phyloP scores from a whole-genome alignment of 179 eudicot genomes.

The Amaranthus tricolor region DNA sequence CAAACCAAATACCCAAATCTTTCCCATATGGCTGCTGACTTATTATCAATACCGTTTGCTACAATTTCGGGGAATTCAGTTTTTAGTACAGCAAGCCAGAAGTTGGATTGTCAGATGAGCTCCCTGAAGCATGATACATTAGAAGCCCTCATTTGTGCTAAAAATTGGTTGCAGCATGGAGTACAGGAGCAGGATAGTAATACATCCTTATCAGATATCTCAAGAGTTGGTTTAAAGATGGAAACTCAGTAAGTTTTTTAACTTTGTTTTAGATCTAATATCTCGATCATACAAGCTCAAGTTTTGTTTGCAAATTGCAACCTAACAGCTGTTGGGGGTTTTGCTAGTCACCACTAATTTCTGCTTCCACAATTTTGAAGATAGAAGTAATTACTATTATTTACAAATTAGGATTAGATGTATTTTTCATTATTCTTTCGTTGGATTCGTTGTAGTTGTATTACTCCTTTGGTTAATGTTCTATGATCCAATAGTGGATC shows the following conservation, averaged over 20 bases:
- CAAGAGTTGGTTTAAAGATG: conserved; percentile 21
- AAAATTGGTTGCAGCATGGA: conserved; percentile 39
- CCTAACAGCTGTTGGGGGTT: neutral
- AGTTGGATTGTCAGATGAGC: conserved; percentile 30
- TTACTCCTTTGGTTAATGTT: neutral
- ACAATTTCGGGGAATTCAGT: conserved; percentile 36
- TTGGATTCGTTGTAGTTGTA: neutral
- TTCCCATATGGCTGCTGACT: conserved; percentile 51
- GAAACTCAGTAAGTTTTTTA: conserved; percentile 11
- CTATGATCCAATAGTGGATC: neutral
- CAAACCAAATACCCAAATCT: conserved; percentile 39
- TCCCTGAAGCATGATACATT: conserved; percentile 29
- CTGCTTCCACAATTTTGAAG: conserved; percentile 11
- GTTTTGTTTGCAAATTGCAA: neutral
- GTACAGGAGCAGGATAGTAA: neutral
- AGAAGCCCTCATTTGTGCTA: conserved; percentile 44
- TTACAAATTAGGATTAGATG: neutral
- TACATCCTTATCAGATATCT: conserved; percentile 20
- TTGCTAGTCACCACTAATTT: conserved; percentile 11
- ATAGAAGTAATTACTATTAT: conserved; percentile 8
- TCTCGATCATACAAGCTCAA: neutral
- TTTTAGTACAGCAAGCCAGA: conserved; percentile 33
- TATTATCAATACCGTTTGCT: conserved; percentile 41
- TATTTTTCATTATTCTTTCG: conserved; percentile 12
- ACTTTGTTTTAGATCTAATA: neutral